These are phyloP conservation scores for Ananas comosus DNA, from an alignment of 176 grass and related monocot genomes.

Conservation along the genomic window DNA sequence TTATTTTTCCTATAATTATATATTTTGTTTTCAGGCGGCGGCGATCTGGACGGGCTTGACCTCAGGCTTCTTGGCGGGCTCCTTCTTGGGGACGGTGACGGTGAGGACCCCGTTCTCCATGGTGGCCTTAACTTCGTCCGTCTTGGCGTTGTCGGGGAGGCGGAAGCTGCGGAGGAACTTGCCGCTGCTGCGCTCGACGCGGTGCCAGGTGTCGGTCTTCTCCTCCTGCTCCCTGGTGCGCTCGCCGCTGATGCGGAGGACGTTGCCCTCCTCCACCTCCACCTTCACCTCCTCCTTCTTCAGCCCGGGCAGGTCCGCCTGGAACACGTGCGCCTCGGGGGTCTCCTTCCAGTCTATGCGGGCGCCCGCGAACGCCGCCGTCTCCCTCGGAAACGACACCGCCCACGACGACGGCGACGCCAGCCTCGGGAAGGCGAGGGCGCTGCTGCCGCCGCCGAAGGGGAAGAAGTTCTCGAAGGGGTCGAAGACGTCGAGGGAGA, in stretches of 20 bases:
- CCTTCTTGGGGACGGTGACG: conserved; percentile 6
- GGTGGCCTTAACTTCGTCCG: conserved; percentile 3
- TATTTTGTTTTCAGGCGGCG: too few species aligned
- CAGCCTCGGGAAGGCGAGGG: too few species aligned
- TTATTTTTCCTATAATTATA: too few species aligned
- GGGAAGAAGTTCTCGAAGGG: too few species aligned
- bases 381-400: too few species aligned
- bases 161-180: conserved; percentile 10
- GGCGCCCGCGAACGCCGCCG: not conserved
- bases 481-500: too few species aligned
- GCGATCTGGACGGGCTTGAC: conserved; percentile 8
- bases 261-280: conserved; percentile 2
- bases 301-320: conserved; percentile 4
- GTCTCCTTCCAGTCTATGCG: conserved; percentile 5
- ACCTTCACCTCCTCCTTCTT: conserved; percentile 11
- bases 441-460: too few species aligned
- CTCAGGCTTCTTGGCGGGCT: not conserved
- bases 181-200: conserved; percentile 7
- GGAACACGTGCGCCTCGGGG: conserved; percentile 9
- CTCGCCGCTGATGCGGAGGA: conserved; percentile 13
- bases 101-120: conserved; percentile 16
- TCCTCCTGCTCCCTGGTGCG: conserved; percentile 2
- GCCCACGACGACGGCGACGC: too few species aligned
- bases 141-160: conserved; percentile 4
- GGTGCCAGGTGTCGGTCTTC: conserved; percentile 11